Conservation (phyloP, 768 basidiomycete genomes). For the Stropharia rugosoannulata region DNA sequence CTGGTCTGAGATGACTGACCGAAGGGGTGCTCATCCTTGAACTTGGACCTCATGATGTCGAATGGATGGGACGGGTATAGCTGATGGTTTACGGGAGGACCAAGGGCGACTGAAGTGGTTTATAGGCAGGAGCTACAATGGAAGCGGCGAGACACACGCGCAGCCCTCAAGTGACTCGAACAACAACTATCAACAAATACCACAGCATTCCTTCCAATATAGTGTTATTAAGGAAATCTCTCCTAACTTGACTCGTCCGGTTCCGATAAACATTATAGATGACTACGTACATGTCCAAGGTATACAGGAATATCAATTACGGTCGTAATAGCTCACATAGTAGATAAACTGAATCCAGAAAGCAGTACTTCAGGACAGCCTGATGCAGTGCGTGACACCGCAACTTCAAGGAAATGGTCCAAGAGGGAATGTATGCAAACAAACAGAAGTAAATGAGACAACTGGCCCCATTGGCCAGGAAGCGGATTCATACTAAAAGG, state of each 20-base stretch:
- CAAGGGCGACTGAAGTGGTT: slow-evolving; percentile 22
- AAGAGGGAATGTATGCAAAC: no score
- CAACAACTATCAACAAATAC: slow-evolving; percentile 38
- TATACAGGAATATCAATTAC: no score
- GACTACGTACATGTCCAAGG: neutral
- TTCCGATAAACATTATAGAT: neutral
- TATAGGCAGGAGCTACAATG: slow-evolving; percentile 19
- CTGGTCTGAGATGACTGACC: slow-evolving; percentile 50
- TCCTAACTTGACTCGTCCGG: slow-evolving; percentile 5
- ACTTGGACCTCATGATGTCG: slow-evolving; percentile 82
- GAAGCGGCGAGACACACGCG: slow-evolving; percentile 40
- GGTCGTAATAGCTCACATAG: no score
- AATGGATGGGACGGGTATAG: neutral
- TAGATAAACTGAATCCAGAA: no score
- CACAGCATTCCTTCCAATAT: slow-evolving; percentile 5
- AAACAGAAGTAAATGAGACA: no score
- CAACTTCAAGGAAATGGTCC: no score
- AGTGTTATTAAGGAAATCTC: slow-evolving; percentile 16
- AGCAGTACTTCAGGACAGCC: no score
- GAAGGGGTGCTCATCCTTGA: slow-evolving; percentile 99
- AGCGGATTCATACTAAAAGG: no score
- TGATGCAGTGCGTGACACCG: no score
- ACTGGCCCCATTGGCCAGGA: no score
- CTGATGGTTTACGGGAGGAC: slow-evolving; percentile 3
- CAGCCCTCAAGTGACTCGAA: slow-evolving; percentile 32